Evolutionary conservation across 2,329 filamentous ascomycete genomes (phyloP), one percentile per base, ranked within the genome.

Genomic region (Phaeosphaeria sp.): DNA sequence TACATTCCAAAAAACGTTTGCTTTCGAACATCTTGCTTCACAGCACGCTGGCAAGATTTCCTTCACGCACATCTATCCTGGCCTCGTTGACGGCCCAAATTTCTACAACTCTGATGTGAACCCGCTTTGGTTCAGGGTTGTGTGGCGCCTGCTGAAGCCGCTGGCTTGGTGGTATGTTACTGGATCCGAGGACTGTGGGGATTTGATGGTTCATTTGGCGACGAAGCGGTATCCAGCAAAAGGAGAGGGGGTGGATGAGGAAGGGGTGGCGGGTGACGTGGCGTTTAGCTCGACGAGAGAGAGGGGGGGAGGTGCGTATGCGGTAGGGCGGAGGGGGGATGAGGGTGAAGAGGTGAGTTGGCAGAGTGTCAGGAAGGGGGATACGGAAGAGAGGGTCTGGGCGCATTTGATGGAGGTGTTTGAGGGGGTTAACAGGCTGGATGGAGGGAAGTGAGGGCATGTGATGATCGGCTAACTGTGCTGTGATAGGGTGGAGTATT

Each of bases 21-120:
- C 68, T 2, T 62, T 73, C 3, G 71, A 75, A 47, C 58, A 62
- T 11, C 58, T 77, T 21, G 68, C 72, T 0, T 58, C 62, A 21
- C 41, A 58, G 23, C 50, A 71, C 33, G 67, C 67, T 1, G 71
- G 68, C 46, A 58, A 56, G 1, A 71, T 73, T 9, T 60, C 67
- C 11, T 77, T 76, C 44, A 54, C 72, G 1, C 75, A 77, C 47
- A 62, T 70, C 13, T 67, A 63, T 27, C 77, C 77, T 0, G 72
- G 75, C 0, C 58, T 79, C 0, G 74, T 78, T 2, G 60, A 73
- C 7, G 72, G 69, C 0, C 70, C 69, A 0, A 64, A 25, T 0
- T 77, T 75, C 33, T 60, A 67, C 22, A 67, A 56, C 15, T 3
- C 41, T 22, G 49, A 60, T 0, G 66, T 59, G 1, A 60, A 70